phyloP scores from a whole-genome alignment of 441 rosid species.

The Gossypium aridum region DNA sequence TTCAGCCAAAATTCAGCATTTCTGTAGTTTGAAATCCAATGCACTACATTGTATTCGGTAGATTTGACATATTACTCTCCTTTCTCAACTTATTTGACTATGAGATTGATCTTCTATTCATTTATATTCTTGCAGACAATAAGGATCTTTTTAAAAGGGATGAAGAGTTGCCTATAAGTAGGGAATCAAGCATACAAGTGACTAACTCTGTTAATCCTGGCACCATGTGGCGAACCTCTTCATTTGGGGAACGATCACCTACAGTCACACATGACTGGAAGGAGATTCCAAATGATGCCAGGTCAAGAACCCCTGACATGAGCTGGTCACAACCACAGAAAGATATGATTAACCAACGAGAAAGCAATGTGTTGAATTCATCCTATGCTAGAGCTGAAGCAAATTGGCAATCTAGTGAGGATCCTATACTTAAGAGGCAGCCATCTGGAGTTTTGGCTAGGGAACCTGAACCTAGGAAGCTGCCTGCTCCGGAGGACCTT shows the following conservation, averaged over 20 bases:
- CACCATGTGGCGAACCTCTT: constrained; percentile 51
- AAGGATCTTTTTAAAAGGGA: constrained; percentile 32
- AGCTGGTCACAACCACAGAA: constrained; percentile 24
- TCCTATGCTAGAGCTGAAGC: constrained; percentile 51
- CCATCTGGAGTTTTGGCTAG: constrained; percentile 51
- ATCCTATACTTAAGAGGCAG: constrained; percentile 60
- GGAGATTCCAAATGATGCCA: constrained; percentile 24
- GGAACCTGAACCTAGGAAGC: constrained; percentile 66
- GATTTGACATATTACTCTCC: neutral
- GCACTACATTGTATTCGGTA: neutral
- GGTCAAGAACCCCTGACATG: constrained; percentile 1
- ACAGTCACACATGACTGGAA: constrained; percentile 38
- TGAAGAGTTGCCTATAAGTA: constrained; percentile 38
- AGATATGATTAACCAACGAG: constrained; percentile 39
- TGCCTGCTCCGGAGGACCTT: constrained; percentile 76
- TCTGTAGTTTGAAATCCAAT: neutral
- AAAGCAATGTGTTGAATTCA: constrained; percentile 34
- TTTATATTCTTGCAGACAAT: constrained; percentile 45
- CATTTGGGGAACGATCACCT: constrained; percentile 45
- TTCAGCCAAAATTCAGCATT: neutral
- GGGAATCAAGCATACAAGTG: constrained; percentile 42
- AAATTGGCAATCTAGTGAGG: constrained; percentile 57
- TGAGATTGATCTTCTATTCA: neutral
- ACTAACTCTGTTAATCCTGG: constrained; percentile 36
- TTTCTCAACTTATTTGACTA: neutral